Evolutionary conservation across 2,329 filamentous ascomycete species (phyloP).

Genomic region (Botrytis cinerea): DNA sequence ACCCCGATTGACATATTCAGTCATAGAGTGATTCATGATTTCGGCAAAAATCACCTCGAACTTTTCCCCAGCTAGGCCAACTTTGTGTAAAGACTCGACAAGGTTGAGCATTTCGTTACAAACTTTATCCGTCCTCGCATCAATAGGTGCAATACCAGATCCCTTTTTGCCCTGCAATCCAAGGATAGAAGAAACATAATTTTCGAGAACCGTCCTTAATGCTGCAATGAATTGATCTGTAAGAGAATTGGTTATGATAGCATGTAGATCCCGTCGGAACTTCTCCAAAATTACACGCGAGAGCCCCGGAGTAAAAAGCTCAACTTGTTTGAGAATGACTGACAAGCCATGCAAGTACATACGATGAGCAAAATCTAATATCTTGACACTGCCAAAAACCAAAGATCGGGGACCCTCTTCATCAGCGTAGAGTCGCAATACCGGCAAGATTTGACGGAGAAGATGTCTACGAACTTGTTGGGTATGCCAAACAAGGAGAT

Average conservation of each 20-base stretch:
- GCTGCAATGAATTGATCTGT: slow-evolving; percentile 55
- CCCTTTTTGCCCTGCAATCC: slow-evolving; percentile 29
- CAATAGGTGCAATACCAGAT: slow-evolving; percentile 1
- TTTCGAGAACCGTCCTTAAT: slow-evolving; percentile 55
- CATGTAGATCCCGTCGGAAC: slow-evolving; percentile 63
- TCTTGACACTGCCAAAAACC: slow-evolving; percentile 55
- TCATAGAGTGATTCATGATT: slow-evolving; percentile 67
- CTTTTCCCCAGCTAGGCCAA: slow-evolving; percentile 68
- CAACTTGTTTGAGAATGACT: slow-evolving; percentile 51
- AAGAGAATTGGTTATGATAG: slow-evolving; percentile 65
- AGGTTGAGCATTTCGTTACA: slow-evolving; percentile 56
- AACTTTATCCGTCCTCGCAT: slow-evolving; percentile 43
- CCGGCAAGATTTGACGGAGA: slow-evolving; percentile 58
- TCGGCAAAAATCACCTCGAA: slow-evolving; percentile 73
- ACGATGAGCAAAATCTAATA: slow-evolving; percentile 59
- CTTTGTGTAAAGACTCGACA: slow-evolving; percentile 59
- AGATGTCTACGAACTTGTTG: slow-evolving; percentile 63
- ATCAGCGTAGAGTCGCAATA: slow-evolving; percentile 49
- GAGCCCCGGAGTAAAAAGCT: slow-evolving; percentile 40
- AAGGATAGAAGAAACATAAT: slow-evolving; percentile 55
- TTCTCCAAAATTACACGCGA: slow-evolving; percentile 48
- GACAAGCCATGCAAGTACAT: slow-evolving; percentile 58
- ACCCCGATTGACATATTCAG: slow-evolving; percentile 59
- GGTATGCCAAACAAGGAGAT: slow-evolving; percentile 61
- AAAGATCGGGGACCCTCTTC: slow-evolving; percentile 47